Evolutionary conservation across 805 yeast genomes (phyloP), one percentile per base, ranked within the genome.

Genomic region (Schwanniomyces occidentalis): DNA sequence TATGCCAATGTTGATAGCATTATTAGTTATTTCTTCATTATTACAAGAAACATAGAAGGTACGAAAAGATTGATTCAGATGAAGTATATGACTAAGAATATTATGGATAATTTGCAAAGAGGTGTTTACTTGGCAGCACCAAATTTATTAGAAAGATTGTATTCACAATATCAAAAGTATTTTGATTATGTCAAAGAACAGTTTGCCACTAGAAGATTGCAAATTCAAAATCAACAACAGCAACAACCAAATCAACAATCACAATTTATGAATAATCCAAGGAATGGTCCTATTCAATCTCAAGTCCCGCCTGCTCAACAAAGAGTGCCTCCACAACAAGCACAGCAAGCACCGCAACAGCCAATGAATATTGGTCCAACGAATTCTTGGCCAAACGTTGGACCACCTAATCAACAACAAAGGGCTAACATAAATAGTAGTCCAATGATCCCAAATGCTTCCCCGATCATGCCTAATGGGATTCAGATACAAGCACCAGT

Each of bases 1-100:
- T 78, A 76, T 56, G 71, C 79, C 23, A 74, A 82, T 42, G 82
- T 84, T 12, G 95, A 87, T 52, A 82, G 82, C 41, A 69, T 88
- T 27, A 78, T 86, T 25, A 88, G 95, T 23, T 80, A 85, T 51
- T 86, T 85, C 49, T 88, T 76, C 52, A 74, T 83, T 39, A 68
- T 86, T 41, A 84, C 95, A 1, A 79, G 82, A 48, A 85, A 84
- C 55, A 74, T 71, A 31, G 85, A 80, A 32, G 90, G 86, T 7
- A 83, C 95, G 1, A 80, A 78, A 49, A 76, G 85, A 46, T 73
- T 89, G 40, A 71, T 89, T 40, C 90, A 85, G 53, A 77, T 85
- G 71, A 81, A 87, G 58, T 73, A 79, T 41, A 82, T 87, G 82
- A 79, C 86, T 27, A 82, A 79, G 50, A 84, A 82, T 52, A 84